Conservation (phyloP, 176 grass and related monocot species). For the Carex kokanica region DNA sequence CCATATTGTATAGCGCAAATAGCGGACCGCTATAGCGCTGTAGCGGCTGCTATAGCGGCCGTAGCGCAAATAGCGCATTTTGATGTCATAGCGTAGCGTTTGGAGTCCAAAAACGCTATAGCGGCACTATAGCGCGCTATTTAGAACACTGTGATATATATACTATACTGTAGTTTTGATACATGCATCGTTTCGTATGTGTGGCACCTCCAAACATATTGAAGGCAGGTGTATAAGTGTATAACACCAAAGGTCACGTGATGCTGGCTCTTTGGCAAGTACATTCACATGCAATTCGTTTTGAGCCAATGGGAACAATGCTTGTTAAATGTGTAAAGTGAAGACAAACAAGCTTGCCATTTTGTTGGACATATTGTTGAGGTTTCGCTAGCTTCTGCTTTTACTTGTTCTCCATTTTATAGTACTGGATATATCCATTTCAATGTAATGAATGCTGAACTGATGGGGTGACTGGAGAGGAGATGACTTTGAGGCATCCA, state of each 20-base stretch:
- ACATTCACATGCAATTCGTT: conserved; percentile 31
- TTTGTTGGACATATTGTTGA: conserved; percentile 22
- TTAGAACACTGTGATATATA: no score
- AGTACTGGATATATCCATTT: not conserved
- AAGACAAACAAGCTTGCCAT: conserved; percentile 13
- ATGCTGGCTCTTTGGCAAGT: conserved; percentile 26
- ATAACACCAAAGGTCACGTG: conserved; percentile 34
- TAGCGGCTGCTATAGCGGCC: no score
- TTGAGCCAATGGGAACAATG: not conserved
- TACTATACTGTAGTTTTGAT: no score
- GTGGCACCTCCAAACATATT: not conserved
- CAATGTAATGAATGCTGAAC: not conserved
- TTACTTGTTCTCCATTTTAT: not conserved
- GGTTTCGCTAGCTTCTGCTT: not conserved
- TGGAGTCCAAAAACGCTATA: no score
- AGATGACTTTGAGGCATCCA: not conserved
- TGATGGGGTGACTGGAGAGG: not conserved
- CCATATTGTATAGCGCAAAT: no score
- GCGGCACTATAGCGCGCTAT: no score
- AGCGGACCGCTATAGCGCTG: no score
- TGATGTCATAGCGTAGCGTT: no score
- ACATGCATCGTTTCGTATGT: no score
- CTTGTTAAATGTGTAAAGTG: conserved; percentile 18
- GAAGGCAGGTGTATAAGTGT: not conserved
- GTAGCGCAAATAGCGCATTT: no score